Conservation (phyloP, 306 rosid species). For the Cicer chorassanicum region DNA sequence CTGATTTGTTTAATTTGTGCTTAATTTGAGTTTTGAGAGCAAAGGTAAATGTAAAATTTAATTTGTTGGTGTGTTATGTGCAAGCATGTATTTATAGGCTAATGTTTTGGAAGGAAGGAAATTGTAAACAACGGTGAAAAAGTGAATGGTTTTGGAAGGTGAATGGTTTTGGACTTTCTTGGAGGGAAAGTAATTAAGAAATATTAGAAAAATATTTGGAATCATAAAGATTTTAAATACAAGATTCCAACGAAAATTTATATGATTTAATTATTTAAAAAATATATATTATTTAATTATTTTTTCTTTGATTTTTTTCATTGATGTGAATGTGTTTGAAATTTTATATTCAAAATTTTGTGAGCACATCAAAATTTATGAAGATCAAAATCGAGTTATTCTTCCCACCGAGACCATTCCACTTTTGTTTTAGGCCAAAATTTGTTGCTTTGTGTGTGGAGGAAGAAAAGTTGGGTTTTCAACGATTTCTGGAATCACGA, state of each 20-base stretch:
- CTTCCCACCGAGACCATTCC: neutral
- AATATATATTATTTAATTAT: no score
- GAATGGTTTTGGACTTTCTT: constrained; percentile 2
- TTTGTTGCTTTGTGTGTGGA: neutral
- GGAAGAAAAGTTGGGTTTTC: neutral
- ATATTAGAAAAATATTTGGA: neutral
- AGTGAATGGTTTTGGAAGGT: neutral
- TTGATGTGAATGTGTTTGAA: no score
- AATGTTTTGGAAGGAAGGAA: neutral
- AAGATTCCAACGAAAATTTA: no score
- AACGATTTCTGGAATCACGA: neutral
- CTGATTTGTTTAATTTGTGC: neutral
- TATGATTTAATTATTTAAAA: no score
- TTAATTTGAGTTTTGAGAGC: neutral
- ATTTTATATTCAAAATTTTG: no score
- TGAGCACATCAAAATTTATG: no score
- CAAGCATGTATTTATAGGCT: neutral
- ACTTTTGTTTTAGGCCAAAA: neutral
- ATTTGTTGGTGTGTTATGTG: neutral
- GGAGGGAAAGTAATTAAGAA: neutral
- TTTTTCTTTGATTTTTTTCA: no score
- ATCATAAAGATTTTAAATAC: no score
- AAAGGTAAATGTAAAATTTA: neutral
- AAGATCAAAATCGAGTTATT: neutral
- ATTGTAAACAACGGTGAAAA: neutral